phyloP scores from a whole-genome alignment of 768 basidiomycete genomes.

The Phylloporus rhodoxanthus region DNA sequence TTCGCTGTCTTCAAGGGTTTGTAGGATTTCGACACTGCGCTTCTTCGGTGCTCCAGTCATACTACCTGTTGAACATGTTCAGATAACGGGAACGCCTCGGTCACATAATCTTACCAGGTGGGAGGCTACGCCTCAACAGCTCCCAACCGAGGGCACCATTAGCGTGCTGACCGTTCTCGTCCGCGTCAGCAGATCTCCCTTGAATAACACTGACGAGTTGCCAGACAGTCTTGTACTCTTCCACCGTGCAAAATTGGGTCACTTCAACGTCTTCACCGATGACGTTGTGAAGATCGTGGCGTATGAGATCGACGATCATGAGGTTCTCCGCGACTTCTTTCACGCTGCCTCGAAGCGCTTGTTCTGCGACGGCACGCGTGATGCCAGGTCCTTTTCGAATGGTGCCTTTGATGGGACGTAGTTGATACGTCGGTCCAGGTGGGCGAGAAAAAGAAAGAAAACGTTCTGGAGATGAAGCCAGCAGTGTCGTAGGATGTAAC shows the following conservation, averaged over 20 bases:
- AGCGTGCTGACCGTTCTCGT: slow-evolving; percentile 33
- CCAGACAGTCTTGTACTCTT: slow-evolving; percentile 93
- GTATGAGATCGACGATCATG: slow-evolving; percentile 97
- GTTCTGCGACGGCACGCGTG: slow-evolving; percentile 59
- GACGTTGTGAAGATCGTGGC: slow-evolving; percentile 83
- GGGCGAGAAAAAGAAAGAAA: slow-evolving; percentile 78
- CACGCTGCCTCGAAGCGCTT: slow-evolving; percentile 53
- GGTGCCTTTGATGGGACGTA: slow-evolving; percentile 95
- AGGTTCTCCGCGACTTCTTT: slow-evolving; percentile 97
- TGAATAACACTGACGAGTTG: slow-evolving; percentile 93
- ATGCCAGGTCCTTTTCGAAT: slow-evolving; percentile 63
- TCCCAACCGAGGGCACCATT: slow-evolving; percentile 64
- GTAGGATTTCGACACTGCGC: slow-evolving; percentile 85
- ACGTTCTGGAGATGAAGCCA: slow-evolving; percentile 88
- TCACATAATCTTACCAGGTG: slow-evolving; percentile 57
- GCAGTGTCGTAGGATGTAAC: slow-evolving; percentile 66
- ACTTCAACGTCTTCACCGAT: slow-evolving; percentile 80
- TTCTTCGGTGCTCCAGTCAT: slow-evolving; percentile 99
- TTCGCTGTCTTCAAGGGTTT: slow-evolving; percentile 64
- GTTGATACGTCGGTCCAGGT: slow-evolving; percentile 61
- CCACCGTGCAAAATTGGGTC: slow-evolving; percentile 78
- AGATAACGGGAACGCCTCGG: neutral
- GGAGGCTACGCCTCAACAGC: slow-evolving; percentile 70
- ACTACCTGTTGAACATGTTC: slow-evolving; percentile 50
- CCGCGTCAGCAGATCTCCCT: slow-evolving; percentile 44